These are phyloP conservation scores for Tranzscheliella williamsii DNA, from an alignment of 1,284 basidiomycete species.

Conservation along the genomic window DNA sequence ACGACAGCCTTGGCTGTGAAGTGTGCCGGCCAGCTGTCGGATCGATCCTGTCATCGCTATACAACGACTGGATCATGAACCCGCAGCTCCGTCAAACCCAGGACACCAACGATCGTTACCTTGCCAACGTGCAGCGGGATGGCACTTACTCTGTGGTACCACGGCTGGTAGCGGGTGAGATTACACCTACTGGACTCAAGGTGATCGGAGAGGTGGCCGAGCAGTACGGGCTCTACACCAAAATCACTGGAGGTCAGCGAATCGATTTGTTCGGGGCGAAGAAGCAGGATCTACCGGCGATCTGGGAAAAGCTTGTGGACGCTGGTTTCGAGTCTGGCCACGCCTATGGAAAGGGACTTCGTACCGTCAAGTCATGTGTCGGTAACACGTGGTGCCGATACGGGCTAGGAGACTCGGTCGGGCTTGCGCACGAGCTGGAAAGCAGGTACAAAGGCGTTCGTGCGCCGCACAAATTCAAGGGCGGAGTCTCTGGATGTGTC, in stretches of 20 bases:
- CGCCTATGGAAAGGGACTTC: slow-evolving; percentile 70
- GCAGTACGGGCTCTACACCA: slow-evolving; percentile 70
- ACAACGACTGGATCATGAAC: slow-evolving; percentile 72
- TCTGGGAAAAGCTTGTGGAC: slow-evolving; percentile 72
- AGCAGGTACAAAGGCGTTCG: slow-evolving; percentile 73
- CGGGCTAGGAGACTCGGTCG: slow-evolving; percentile 76
- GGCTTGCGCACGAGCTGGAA: slow-evolving; percentile 73
- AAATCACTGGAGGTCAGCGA: slow-evolving; percentile 65
- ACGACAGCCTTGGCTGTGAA: slow-evolving; percentile 71
- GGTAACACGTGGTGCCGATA: slow-evolving; percentile 74
- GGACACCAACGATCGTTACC: slow-evolving; percentile 71
- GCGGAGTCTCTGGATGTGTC: slow-evolving; percentile 72
- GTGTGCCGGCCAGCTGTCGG: slow-evolving; percentile 74
- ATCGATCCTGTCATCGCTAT: slow-evolving; percentile 71
- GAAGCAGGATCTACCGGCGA: slow-evolving; percentile 75
- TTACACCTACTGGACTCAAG: slow-evolving; percentile 72
- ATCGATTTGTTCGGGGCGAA: slow-evolving; percentile 76
- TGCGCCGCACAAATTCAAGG: slow-evolving; percentile 75
- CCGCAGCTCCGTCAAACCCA: slow-evolving; percentile 72
- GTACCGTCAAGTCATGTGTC: slow-evolving; percentile 70
- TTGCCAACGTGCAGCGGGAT: slow-evolving; percentile 77
- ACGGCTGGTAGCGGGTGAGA: slow-evolving; percentile 71
- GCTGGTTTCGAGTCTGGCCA: slow-evolving; percentile 78
- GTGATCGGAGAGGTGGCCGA: slow-evolving; percentile 73
- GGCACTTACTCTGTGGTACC: slow-evolving; percentile 76